Evolutionary conservation across 257 asterid genomes (phyloP), one percentile per base, ranked within the genome.

Genomic region (Solanum neorickii): DNA sequence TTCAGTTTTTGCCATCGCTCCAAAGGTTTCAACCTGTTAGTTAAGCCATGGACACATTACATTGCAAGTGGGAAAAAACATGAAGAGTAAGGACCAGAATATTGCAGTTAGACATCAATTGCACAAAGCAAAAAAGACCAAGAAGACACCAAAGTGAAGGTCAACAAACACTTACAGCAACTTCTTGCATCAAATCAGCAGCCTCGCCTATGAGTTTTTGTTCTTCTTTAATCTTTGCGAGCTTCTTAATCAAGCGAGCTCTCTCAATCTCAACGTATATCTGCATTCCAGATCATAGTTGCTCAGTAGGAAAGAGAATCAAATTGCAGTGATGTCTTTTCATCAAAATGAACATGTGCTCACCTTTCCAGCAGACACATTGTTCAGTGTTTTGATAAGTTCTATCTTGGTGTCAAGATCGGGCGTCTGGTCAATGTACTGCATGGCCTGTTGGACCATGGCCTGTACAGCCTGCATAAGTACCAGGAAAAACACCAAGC

Each of bases 1-100:
- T 92, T 97, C 99, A 80, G 99, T 95, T 92, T 97, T 97, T 5
- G 99, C 99, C 99, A 97, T 97, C 15, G 99, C 99, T 9, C 99
- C 99, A 92, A 97, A 97, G 13, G 99, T 95, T 88, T 97, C 99
- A 41, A 97, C 99, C 99, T 97, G 92, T 42, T 49, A 86, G 85
- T 47, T 15, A 29, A 47, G 68, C 44, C 69, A 80, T 80, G 44
- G 44, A 59, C 29, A 18, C 69, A 80, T 80, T 9, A 29, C 68
- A 80, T 46, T 80, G 42, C 10, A 80, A 46, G 42, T 25, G 84
- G 21, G 12, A 27, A 46, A 29, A 78, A 16, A 9, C 20, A 73
- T 23, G 46, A 44, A 80, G 68, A 29, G 21, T 18, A 80, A 49
- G 68, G 41, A 80, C 68, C 85, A 9, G 10, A 47, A 52, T 29